Evolutionary conservation across 1,284 basidiomycete genomes (phyloP), one percentile per base, ranked within the genome.

Genomic region (Fomitopsis schrenkii): DNA sequence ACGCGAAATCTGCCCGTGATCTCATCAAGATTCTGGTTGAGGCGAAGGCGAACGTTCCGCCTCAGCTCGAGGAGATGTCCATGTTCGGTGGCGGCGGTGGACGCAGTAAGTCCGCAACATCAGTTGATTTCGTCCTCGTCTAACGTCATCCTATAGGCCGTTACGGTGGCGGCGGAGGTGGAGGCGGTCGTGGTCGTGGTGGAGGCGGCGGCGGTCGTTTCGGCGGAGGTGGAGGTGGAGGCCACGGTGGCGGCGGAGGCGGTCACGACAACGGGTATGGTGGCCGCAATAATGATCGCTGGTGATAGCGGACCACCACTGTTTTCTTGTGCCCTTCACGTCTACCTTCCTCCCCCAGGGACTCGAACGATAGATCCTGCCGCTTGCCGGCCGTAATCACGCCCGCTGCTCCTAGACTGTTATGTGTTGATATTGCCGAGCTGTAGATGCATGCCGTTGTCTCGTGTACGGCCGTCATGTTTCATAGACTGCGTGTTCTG

Each of bases 1-100:
- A 97, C 77, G 90, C 93, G 62, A 97, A 97, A 80, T 88, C 88
- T 67, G 95, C 97, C 17, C 91, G 95, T 56, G 97, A 99, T 72
- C 84, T 99, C 15, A 80, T 98, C 61, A 83, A 78, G 66, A 98
- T 99, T 68, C 79, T 99, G 64, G 83, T 86, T 66, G 97, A 99
- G 77, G 94, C 95, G 55, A 96, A 96, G 74, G 89, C 95, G 38
- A 81, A 84, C 56, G 82, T 99, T 30, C 95, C 97, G 26, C 85
- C 91, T 59, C 94, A 97, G 74, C 82, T 99, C 2, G 91, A 95
- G 74, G 93, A 98, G 78, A 97, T 99, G 94, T 84, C 84, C 2
- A 87, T 87, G 79, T 97, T 89, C 74, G 87, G 92, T 61, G 91
- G 93, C 53, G 85, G 91, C 38, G 85, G 88, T 41, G 85, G 89